Conservation (phyloP, 2,329 filamentous ascomycete species). For the Cephalotrichum gorgonifer region DNA sequence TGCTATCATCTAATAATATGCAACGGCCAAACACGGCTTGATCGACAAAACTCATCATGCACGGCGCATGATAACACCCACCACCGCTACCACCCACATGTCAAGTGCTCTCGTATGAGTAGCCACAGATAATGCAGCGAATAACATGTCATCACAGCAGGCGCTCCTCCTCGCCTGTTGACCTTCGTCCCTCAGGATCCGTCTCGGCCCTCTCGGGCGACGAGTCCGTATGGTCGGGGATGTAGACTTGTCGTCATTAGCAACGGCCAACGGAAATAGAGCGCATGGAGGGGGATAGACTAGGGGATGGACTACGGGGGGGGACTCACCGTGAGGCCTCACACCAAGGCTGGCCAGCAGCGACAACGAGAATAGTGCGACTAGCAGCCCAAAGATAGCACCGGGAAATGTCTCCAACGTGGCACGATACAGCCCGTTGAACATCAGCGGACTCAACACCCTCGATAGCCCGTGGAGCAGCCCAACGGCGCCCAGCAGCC, state of each 20-base stretch:
- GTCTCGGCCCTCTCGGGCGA: neutral
- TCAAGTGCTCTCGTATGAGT: too few species aligned
- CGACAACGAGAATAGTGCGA: conserved; percentile 53
- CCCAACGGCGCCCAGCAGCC: conserved; percentile 80
- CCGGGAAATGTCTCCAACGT: conserved; percentile 74
- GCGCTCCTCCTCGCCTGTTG: neutral
- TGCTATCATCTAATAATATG: too few species aligned
- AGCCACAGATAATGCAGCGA: too few species aligned
- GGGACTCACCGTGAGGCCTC: conserved; percentile 58
- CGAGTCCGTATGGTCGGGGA: neutral
- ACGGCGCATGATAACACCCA: too few species aligned
- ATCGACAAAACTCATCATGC: too few species aligned
- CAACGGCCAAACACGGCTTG: too few species aligned
- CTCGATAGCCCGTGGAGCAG: conserved; percentile 74
- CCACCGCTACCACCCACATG: too few species aligned
- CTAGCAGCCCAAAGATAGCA: conserved; percentile 70
- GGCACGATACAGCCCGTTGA: conserved; percentile 75
- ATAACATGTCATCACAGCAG: neutral
- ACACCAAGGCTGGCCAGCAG: conserved; percentile 62
- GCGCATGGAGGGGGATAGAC: too few species aligned
- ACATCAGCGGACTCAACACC: conserved; percentile 68
- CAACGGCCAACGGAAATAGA: too few species aligned
- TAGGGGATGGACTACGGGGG: too few species aligned
- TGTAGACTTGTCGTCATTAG: neutral
- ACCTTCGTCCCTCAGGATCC: too few species aligned